Conservation (phyloP, 148 eudicot genomes). For the Chenopodium berlandieri region DNA sequence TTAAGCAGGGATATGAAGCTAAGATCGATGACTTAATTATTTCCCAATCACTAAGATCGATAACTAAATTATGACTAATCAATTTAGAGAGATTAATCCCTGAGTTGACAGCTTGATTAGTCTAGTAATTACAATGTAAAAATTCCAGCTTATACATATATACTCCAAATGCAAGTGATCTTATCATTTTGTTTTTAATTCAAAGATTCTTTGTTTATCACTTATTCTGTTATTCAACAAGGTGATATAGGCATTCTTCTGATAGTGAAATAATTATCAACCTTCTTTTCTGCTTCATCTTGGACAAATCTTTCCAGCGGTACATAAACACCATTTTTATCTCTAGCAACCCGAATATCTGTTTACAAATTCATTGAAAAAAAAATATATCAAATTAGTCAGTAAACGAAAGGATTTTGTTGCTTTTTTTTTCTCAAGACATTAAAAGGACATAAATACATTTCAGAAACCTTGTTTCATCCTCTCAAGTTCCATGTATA, state of each 20-base stretch:
- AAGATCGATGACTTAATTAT: neutral
- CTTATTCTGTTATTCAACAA: neutral
- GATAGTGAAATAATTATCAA: neutral
- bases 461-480: slow-evolving; percentile 75
- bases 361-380: slow-evolving; percentile 8
- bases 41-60: neutral
- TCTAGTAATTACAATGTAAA: neutral
- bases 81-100: neutral
- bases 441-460: neutral
- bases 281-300: slow-evolving; percentile 94
- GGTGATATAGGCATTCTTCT: neutral
- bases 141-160: neutral
- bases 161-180: neutral
- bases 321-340: slow-evolving; percentile 83
- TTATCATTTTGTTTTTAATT: neutral
- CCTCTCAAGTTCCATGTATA: slow-evolving; percentile 72
- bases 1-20: neutral
- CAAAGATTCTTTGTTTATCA: neutral
- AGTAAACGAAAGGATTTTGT: neutral
- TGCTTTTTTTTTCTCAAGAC: neutral
- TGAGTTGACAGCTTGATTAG: neutral
- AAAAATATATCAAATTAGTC: neutral
- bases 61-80: neutral
- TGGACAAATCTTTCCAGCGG: slow-evolving; percentile 70
- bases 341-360: slow-evolving; percentile 91